phyloP scores from a whole-genome alignment of 208 protist genomes.

The Trypanosoma avium region DNA sequence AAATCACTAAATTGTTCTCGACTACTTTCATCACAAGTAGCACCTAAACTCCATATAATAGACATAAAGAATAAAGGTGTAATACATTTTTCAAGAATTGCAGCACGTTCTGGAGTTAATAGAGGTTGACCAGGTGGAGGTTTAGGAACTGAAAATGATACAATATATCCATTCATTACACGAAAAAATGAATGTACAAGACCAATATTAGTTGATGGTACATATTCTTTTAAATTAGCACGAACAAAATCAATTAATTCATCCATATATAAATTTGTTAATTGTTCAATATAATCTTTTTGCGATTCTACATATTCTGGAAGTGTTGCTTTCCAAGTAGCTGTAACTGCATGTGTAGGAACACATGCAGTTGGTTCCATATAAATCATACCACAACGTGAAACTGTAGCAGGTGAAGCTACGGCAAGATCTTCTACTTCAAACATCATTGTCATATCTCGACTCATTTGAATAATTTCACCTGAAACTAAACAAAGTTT shows the following conservation, averaged over 20 bases:
- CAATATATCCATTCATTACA: slow-evolving; percentile 92
- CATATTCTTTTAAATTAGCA: slow-evolving; percentile 83
- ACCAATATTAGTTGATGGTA: slow-evolving; percentile 93
- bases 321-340: slow-evolving; percentile 85
- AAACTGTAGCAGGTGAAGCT: slow-evolving; percentile 97
- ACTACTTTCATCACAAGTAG: slow-evolving; percentile 87
- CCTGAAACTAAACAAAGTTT: slow-evolving; percentile 95
- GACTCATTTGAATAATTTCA: slow-evolving; percentile 96
- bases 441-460: slow-evolving; percentile 97
- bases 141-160: slow-evolving; percentile 48
- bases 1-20: slow-evolving; percentile 89
- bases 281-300: slow-evolving; percentile 39
- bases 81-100: slow-evolving; percentile 52
- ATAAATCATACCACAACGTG: slow-evolving; percentile 98
- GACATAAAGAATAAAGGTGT: slow-evolving; percentile 95
- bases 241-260: slow-evolving; percentile 86
- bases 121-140: slow-evolving; percentile 29
- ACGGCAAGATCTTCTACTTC: slow-evolving; percentile 97
- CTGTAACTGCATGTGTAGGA: slow-evolving; percentile 61
- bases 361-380: slow-evolving; percentile 93
- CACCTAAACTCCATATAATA: slow-evolving; percentile 96
- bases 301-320: slow-evolving; percentile 82
- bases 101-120: slow-evolving; percentile 42
- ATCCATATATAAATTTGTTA: slow-evolving; percentile 85
- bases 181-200: slow-evolving; percentile 92